A percentile compares a stretch with the other conserved stretches of the same genome.
Evolutionary conservation across 2,329 filamentous ascomycete species (phyloP).

Genomic region (Fusarium setosum): DNA sequence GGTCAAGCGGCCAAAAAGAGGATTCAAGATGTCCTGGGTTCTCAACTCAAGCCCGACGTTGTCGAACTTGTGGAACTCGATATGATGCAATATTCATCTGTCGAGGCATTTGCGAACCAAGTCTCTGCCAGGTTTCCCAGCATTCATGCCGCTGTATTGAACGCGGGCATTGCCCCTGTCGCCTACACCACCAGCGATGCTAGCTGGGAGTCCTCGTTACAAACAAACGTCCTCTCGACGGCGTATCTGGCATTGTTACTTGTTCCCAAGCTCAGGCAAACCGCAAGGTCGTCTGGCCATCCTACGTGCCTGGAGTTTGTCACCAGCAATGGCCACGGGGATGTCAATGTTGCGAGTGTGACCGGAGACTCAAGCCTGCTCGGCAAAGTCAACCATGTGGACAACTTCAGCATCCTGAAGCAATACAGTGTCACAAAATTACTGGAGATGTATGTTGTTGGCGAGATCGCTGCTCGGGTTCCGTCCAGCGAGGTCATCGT

Average conservation of each 20-base stretch:
- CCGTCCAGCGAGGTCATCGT: too few relatives aligned
- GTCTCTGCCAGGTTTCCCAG: neutral
- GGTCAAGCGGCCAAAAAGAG: neutral
- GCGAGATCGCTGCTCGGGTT: rapidly evolving
- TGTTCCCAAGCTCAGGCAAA: too few relatives aligned
- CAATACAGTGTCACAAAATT: neutral
- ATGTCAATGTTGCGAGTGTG: too few relatives aligned
- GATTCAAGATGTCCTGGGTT: neutral
- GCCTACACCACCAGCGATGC: too few relatives aligned
- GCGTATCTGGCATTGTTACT: too few relatives aligned
- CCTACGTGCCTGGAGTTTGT: neutral
- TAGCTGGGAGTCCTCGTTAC: too few relatives aligned
- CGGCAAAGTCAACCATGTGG: neutral
- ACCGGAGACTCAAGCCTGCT: neutral
- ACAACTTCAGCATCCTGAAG: neutral
- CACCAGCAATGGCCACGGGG: too few relatives aligned
- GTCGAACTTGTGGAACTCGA: neutral
- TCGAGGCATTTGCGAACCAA: neutral
- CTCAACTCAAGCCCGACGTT: neutral
- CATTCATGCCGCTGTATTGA: neutral
- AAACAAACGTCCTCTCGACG: too few relatives aligned
- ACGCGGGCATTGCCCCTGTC: neutral
- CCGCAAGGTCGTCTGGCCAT: neutral
- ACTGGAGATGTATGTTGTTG: neutral
- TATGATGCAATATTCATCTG: neutral